Evolutionary conservation across 805 yeast genomes (phyloP).

Genomic region (Kazachstania kunashirensis): DNA sequence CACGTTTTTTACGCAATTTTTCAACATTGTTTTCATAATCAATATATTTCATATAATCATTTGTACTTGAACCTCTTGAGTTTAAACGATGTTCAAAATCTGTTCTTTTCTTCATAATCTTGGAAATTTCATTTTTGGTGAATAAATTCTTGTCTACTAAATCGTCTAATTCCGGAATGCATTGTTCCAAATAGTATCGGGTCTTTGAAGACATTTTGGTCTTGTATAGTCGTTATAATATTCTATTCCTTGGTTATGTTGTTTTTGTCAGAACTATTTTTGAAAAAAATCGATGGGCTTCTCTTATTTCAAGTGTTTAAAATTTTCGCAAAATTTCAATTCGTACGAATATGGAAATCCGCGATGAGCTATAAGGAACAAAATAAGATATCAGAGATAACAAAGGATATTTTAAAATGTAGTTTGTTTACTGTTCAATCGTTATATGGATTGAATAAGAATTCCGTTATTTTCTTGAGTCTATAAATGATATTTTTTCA

Average conservation of each 20-base stretch:
- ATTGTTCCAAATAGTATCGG: constrained; percentile 50
- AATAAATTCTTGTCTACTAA: constrained; percentile 72
- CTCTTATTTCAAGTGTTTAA: too few species aligned
- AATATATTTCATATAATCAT: constrained; percentile 70
- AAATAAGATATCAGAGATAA: too few species aligned
- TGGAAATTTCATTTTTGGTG: constrained; percentile 68
- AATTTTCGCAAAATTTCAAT: constrained; percentile 1
- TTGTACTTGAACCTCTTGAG: constrained; percentile 70
- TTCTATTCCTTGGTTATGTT: too few species aligned
- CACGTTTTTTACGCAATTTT: constrained; percentile 62
- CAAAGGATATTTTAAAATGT: too few species aligned
- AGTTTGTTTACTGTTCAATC: too few species aligned
- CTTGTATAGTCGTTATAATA: too few species aligned
- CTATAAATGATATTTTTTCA: too few species aligned
- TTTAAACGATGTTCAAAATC: constrained; percentile 88
- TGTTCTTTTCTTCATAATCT: constrained; percentile 85
- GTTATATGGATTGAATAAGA: too few species aligned
- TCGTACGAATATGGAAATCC: neutral
- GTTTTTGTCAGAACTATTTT: too few species aligned
- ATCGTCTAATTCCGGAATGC: constrained; percentile 89
- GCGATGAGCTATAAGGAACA: neutral
- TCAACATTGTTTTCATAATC: constrained; percentile 77
- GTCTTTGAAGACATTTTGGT: constrained; percentile 43
- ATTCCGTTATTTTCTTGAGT: too few species aligned
- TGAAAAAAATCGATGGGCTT: too few species aligned